A percentile compares a stretch with the other conserved stretches of the same genome.
Evolutionary conservation across 2,329 filamentous ascomycete genomes (phyloP).

Genomic region (Penicillium sumatraense): DNA sequence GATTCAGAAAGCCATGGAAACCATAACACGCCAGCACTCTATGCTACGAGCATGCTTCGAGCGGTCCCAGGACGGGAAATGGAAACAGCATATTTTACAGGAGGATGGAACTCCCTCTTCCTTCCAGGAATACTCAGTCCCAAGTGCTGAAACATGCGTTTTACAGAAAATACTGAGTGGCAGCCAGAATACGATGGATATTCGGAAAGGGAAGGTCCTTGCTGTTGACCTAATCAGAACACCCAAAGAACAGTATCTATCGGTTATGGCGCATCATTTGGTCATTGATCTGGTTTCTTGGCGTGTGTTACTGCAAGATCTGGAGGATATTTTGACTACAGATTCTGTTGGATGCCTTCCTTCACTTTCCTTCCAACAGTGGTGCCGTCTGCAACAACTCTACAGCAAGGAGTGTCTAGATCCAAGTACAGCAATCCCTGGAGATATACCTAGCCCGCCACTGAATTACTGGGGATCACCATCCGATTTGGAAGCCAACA

Average conservation of each 20-base stretch:
- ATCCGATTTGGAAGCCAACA: too few species aligned
- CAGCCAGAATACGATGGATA: neutral
- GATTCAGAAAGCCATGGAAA: neutral
- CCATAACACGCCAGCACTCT: neutral
- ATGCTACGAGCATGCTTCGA: neutral
- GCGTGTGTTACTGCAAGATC: neutral
- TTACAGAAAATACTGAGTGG: neutral
- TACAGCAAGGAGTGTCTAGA: neutral
- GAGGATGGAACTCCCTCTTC: neutral
- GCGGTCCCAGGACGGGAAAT: neutral
- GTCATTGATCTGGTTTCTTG: conserved; percentile 4
- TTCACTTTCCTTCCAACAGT: neutral
- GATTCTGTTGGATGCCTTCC: too few species aligned
- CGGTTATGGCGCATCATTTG: neutral
- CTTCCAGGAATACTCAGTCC: neutral
- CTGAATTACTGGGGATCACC: neutral
- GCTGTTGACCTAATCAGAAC: neutral
- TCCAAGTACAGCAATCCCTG: neutral
- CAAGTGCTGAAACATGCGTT: neutral
- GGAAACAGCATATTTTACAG: neutral
- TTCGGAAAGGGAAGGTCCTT: neutral
- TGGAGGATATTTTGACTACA: neutral
- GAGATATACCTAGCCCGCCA: neutral
- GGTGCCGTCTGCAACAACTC: neutral
- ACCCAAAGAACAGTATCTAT: neutral